A percentile compares a stretch with the other conserved stretches of the same genome.
phyloP scores from a whole-genome alignment of 495 filamentous ascomycete species.

The Beverwykella pulmonaria region DNA sequence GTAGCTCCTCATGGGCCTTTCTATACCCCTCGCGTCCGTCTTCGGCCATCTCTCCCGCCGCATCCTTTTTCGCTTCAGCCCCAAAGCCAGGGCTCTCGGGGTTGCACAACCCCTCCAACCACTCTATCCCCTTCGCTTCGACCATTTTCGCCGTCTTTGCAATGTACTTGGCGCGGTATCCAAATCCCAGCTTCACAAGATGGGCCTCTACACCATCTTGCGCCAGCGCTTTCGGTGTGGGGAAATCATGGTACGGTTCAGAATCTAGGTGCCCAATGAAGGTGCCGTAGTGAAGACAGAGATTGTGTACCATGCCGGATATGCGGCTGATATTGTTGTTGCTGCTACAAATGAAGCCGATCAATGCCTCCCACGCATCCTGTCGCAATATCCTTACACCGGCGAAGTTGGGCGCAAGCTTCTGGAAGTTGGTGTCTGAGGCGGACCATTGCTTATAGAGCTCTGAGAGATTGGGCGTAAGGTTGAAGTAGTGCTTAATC shows the following conservation, averaged over 20 bases:
- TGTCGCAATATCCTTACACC: constrained; percentile 95
- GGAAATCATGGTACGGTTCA: constrained; percentile 84
- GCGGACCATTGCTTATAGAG: constrained; percentile 88
- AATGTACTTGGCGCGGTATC: constrained; percentile 92
- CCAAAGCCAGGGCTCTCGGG: constrained; percentile 68
- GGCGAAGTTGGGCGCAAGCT: constrained; percentile 81
- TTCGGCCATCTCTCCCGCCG: constrained; percentile 57
- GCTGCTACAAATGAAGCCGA: constrained; percentile 96
- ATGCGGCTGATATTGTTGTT: constrained; percentile 98
- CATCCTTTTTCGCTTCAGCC: constrained; percentile 36
- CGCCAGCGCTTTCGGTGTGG: constrained; percentile 69
- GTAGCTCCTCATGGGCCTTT: constrained; percentile 77
- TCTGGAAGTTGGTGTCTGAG: constrained; percentile 85
- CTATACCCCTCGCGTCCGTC: constrained; percentile 71
- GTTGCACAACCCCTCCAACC: constrained; percentile 76
- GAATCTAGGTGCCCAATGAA: constrained; percentile 70
- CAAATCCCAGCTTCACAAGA: constrained; percentile 84
- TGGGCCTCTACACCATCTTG: constrained; percentile 70
- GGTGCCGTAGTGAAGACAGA: constrained; percentile 83
- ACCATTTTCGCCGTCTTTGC: constrained; percentile 80
- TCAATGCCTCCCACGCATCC: constrained; percentile 92
- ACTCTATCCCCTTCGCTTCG: constrained; percentile 63
- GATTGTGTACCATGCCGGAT: constrained; percentile 91
- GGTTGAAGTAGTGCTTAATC: constrained; percentile 79
- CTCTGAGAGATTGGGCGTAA: constrained; percentile 67